Percentiles rank a stretch among this genome's conserved stretches.
Conservation (phyloP, 192 early-diverging fungal genomes). For the Podila minutissima region DNA sequence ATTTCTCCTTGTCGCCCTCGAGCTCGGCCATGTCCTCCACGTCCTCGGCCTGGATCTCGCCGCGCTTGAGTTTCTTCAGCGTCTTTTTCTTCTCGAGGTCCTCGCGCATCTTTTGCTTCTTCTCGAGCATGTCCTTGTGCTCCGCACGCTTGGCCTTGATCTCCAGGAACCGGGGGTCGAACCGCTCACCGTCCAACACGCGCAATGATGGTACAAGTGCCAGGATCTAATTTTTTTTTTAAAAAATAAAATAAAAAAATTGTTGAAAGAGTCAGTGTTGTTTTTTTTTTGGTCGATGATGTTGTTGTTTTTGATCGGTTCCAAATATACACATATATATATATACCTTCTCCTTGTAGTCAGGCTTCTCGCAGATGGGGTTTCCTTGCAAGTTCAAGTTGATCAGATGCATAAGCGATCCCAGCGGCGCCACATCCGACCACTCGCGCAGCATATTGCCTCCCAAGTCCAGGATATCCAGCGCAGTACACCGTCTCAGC, state of each 20-base stretch:
- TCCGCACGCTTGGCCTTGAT: slow-evolving; percentile 69
- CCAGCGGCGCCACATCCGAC: slow-evolving; percentile 67
- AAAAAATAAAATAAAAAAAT: neutral
- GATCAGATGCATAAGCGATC: slow-evolving; percentile 59
- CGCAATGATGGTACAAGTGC: slow-evolving; percentile 69
- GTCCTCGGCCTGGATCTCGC: slow-evolving; percentile 30
- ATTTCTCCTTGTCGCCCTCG: slow-evolving; percentile 21
- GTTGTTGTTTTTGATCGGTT: neutral
- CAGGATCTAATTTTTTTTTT: slow-evolving; percentile 51
- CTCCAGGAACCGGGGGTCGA: slow-evolving; percentile 77
- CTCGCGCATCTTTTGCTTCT: slow-evolving; percentile 57
- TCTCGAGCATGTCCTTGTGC: slow-evolving; percentile 55
- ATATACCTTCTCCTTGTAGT: slow-evolving; percentile 64
- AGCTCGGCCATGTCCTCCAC: slow-evolving; percentile 11
- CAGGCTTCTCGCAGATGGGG: slow-evolving; percentile 60
- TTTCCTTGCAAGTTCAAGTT: slow-evolving; percentile 82
- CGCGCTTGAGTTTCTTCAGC: slow-evolving; percentile 44
- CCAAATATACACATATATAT: neutral
- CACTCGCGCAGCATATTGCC: slow-evolving; percentile 72
- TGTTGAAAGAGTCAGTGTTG: neutral
- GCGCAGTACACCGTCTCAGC: slow-evolving; percentile 56
- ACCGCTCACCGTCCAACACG: slow-evolving; percentile 78
- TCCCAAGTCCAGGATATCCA: slow-evolving; percentile 82
- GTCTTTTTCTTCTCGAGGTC: slow-evolving; percentile 60
- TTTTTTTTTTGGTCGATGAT: neutral